A percentile compares a stretch with the other conserved stretches of the same genome.
These are phyloP conservation scores for Trichoderma pleuroti DNA, from an alignment of 2,329 filamentous ascomycete genomes.

Conservation along the genomic window DNA sequence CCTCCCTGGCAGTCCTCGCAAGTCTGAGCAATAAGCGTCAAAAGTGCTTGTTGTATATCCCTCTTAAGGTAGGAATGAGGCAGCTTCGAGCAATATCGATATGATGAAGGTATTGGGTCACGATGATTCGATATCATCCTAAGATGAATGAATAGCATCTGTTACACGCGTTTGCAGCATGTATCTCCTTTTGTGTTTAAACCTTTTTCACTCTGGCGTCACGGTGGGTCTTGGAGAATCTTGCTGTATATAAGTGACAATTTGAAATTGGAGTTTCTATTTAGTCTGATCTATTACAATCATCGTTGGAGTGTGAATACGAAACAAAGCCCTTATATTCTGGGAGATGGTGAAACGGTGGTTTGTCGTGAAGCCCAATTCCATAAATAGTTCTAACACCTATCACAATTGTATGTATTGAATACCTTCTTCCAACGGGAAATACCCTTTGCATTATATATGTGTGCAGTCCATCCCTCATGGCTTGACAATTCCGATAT, in stretches of 20 bases:
- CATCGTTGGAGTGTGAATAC: background rate
- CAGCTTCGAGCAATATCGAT: background rate
- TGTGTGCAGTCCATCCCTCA: background rate
- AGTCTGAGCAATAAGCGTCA: background rate
- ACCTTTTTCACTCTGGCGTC: background rate
- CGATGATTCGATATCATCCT: background rate
- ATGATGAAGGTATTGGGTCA: background rate
- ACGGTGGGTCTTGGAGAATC: background rate
- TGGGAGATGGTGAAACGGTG: background rate
- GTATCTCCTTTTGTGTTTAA: background rate
- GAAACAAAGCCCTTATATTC: background rate
- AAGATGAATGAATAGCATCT: background rate
- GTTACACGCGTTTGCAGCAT: background rate
- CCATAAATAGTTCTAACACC: background rate
- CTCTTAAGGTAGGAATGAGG: background rate
- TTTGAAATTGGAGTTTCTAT: background rate
- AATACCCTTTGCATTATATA: background rate
- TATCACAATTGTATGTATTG: background rate
- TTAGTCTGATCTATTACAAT: background rate
- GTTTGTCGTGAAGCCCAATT: background rate
- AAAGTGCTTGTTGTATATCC: background rate
- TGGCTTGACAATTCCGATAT: background rate
- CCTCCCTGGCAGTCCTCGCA: background rate
- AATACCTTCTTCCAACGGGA: background rate
- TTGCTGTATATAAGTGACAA: background rate